Base-by-base conservation (phyloP, 306 rosid genomes). In the Quercus dentata region DNA sequence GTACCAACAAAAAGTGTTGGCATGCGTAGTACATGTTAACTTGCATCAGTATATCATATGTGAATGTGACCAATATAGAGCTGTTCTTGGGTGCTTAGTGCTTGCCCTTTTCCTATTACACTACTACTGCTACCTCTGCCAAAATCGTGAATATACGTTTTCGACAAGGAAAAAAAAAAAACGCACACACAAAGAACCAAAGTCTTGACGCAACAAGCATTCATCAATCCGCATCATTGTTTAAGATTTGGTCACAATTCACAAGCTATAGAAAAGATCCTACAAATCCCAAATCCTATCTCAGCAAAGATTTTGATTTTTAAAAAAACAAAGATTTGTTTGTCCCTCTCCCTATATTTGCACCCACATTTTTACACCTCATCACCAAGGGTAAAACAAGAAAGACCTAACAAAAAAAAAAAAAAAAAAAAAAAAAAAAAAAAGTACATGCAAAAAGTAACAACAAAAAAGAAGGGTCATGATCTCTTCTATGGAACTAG, bases 401-500 rank as follows among this genome's bases (percentile, higher is more conserved):
- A 28, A 15, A 28, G 46, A 11, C 70, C n/a, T 41, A 41, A 30
- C 8, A 18, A 7, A 33, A 33, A 27, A 27, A 25, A 1, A 27
- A 27, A 25, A 1, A 55, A 4, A 41, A n/a, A n/a, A n/a, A 27
- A 27, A 25, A 1, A 19, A 14, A 64, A 12, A 41, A 19, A 14
- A 64, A 7, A 68, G 72, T 33, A 68, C 72, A 68, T 25, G 11
- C 41, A 28, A 27, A 20, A 28, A 75, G 27, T 19, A 35, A 28
- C 18, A 20, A 35, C 44, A 65, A 64, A 74, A 71, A 64, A 21
- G 2, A 75, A 81, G 76, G 84, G 78, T 78, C 87, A 71, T 63
- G 84, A 83, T 85, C 89, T 81, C 91, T 80, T 78, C 86, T 28
- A 20, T 67, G 15, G n/a, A 57, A 78, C 44, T 46, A 3, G 64